A percentile compares a stretch with the other conserved stretches of the same genome.
Evolutionary conservation across 805 yeast species (phyloP).

Genomic region (Wickerhamomyces ciferrii): DNA sequence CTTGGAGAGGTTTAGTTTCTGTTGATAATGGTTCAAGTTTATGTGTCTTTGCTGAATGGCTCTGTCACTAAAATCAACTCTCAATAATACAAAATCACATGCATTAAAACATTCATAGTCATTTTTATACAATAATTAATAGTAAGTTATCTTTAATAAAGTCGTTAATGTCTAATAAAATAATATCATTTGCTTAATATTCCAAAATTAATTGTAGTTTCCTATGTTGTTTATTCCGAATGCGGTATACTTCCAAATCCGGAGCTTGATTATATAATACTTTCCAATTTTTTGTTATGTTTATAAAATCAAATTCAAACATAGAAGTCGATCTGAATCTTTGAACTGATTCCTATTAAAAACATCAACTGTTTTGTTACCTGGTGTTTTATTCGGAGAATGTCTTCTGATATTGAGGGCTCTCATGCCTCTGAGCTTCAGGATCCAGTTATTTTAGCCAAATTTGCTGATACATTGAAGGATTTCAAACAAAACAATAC

Average conservation of each 20-base stretch:
- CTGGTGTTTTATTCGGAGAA: background rate
- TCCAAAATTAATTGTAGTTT: background rate
- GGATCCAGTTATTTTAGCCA: slow-evolving; percentile 16
- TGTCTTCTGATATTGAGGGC: background rate
- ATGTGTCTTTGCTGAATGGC: slow-evolving; percentile 93
- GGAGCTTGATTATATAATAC: background rate
- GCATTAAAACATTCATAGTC: background rate
- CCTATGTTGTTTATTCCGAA: background rate
- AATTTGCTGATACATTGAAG: slow-evolving; percentile 36
- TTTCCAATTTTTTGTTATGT: background rate
- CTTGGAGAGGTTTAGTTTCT: slow-evolving; percentile 78
- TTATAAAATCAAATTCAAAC: background rate
- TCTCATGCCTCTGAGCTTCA: slow-evolving; percentile 1
- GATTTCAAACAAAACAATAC: slow-evolving; percentile 23
- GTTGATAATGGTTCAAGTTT: slow-evolving; percentile 75
- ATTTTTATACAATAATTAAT: background rate
- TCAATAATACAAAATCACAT: background rate
- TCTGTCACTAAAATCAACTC: slow-evolving; percentile 29
- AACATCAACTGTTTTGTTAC: background rate
- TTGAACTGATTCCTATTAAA: background rate
- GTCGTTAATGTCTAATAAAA: background rate
- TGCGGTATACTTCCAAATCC: background rate
- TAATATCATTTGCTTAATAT: background rate
- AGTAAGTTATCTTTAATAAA: background rate
- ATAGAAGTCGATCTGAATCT: background rate